Conservation (phyloP, 768 basidiomycete genomes). For the Tulasnella calospora region DNA sequence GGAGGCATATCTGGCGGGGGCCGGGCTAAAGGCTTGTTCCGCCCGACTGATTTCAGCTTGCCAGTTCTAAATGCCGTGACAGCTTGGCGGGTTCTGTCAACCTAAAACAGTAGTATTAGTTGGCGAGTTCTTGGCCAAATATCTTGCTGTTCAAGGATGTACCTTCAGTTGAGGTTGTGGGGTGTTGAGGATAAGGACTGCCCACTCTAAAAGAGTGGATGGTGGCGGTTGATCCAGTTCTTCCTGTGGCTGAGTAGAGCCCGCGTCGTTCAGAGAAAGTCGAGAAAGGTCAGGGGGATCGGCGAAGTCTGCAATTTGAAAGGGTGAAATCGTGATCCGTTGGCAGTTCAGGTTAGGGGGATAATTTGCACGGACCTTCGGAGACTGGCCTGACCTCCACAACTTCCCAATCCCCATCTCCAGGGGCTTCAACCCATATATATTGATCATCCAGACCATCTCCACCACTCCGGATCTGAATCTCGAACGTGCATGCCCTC, state of each 20-base stretch:
- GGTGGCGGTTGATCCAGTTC: slow-evolving; percentile 36
- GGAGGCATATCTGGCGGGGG: slow-evolving; percentile 60
- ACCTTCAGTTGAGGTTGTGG: slow-evolving; percentile 63
- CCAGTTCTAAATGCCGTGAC: slow-evolving; percentile 66
- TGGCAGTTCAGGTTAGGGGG: neutral
- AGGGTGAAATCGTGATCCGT: neutral
- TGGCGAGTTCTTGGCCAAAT: neutral
- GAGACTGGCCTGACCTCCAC: slow-evolving; percentile 68
- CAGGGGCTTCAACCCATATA: slow-evolving; percentile 59
- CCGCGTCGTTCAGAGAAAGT: neutral
- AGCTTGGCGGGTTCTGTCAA: slow-evolving; percentile 63
- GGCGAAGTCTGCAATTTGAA: slow-evolving; percentile 51
- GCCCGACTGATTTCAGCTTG: slow-evolving; percentile 60
- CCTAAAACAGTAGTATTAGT: slow-evolving; percentile 39
- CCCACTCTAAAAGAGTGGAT: slow-evolving; percentile 70
- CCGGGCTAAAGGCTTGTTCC: slow-evolving; percentile 45
- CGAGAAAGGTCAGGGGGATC: slow-evolving; percentile 49
- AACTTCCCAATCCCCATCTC: slow-evolving; percentile 54
- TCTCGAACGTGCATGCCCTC: slow-evolving; percentile 59
- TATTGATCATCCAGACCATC: slow-evolving; percentile 34
- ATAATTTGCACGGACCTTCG: slow-evolving; percentile 49
- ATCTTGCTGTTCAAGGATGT: slow-evolving; percentile 7
- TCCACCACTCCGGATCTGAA: slow-evolving; percentile 43
- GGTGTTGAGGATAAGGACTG: slow-evolving; percentile 72
- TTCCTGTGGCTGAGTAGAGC: neutral